phyloP scores from a whole-genome alignment of 2,329 filamentous ascomycete species.

The Colletotrichum melonis region DNA sequence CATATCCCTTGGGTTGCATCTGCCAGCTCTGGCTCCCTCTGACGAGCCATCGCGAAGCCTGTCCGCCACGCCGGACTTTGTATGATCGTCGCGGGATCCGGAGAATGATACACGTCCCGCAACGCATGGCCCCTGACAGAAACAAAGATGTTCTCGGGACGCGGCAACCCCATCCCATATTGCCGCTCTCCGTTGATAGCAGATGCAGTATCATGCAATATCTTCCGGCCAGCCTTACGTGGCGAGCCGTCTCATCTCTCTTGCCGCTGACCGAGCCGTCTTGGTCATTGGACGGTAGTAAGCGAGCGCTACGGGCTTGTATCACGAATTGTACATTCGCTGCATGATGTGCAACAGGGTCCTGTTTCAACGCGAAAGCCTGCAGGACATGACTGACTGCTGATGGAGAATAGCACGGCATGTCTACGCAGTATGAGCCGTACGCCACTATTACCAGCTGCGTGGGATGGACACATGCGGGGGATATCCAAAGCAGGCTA shows the following conservation, averaged over 20 bases:
- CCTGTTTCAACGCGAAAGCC: conserved; percentile 9
- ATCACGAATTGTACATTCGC: conserved; percentile 16
- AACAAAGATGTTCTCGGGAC: conserved; percentile 15
- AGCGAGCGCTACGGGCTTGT: conserved; percentile 17
- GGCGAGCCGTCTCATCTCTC: conserved; percentile 21
- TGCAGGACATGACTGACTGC: neutral
- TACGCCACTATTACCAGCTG: neutral
- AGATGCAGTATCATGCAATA: conserved; percentile 15
- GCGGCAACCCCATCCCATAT: conserved; percentile 9
- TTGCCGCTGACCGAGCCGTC: conserved; percentile 19
- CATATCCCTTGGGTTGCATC: neutral
- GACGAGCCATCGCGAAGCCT: neutral
- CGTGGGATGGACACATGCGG: neutral
- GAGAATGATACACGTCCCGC: conserved; percentile 30
- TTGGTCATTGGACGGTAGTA: conserved; percentile 4
- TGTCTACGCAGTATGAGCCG: neutral
- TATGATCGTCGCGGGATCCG: conserved; percentile 32
- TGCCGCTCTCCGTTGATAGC: neutral
- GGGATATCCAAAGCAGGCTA: neutral
- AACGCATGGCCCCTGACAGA: conserved; percentile 17
- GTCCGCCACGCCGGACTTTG: conserved; percentile 11
- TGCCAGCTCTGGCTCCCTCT: conserved; percentile 4
- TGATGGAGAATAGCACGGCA: neutral
- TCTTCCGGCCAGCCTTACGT: conserved; percentile 11
- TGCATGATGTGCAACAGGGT: neutral